Evolutionary conservation across 1,284 basidiomycete genomes (phyloP), one percentile per base, ranked within the genome.

Genomic region (Anthracocystis setariae): DNA sequence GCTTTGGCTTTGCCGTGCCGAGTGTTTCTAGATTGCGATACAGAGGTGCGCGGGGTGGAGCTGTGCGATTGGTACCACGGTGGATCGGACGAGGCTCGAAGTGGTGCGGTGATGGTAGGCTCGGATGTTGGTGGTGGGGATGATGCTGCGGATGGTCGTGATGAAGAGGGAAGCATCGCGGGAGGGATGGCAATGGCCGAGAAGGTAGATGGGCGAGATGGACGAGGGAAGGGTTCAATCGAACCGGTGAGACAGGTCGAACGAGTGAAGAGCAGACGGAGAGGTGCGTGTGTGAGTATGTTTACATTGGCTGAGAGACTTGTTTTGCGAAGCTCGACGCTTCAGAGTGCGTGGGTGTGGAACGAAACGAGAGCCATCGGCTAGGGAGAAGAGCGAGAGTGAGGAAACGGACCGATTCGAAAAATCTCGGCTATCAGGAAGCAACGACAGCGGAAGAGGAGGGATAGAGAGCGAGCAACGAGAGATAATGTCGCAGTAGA

Each of bases 31-130:
- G 57, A 32, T 37, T 54, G 49, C 23, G 60, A 63, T 33, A 66
- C 51, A 9, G 64, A 72, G 0, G 59, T 56, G 29, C 57, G 62
- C 2, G 55, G 57, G 4, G 69, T 66, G 13, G 62, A 61, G 52
- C 53, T 27, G 47, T 72, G 59, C 21, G 63, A 60, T 18, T 62
- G 65, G 54, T 67, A 66, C 24, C 49, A 72, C 3, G 48, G 57
- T 8, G 57, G 64, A 10, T 52, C 57, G 12, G 52, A 48, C 3
- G 57, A 56, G 17, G 64, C 56, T 2, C 64, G 64, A n/a, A 67
- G 32, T 1, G 49, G 64, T 18, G 49, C 57, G 17, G 40, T 52
- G 17, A 51, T 48, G 38, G 57, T 52, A 2, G 42, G 17, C 3
- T 49, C 24, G 12, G 55, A 18, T 13, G 40, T 17, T 8, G 52